Evolutionary conservation across 1,284 basidiomycete genomes (phyloP).

Genomic region (Tremellales sp.): DNA sequence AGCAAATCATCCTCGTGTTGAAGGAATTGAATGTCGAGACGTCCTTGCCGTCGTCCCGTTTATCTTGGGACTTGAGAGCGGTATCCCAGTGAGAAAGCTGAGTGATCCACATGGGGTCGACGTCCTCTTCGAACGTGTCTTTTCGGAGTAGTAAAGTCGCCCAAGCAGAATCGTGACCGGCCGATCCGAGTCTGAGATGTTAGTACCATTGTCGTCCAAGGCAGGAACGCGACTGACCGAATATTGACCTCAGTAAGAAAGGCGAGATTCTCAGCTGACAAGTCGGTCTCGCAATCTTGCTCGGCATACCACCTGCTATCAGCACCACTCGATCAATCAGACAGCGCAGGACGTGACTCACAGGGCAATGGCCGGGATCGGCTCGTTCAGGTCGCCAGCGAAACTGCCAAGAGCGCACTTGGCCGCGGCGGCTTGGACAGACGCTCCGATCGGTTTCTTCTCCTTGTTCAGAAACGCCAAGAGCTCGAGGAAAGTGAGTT

Average conservation of each 20-base stretch:
- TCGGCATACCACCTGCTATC: slow-evolving; percentile 28
- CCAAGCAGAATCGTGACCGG: slow-evolving; percentile 33
- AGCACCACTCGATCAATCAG: neutral
- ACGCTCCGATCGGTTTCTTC: slow-evolving; percentile 10
- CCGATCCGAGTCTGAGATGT: neutral
- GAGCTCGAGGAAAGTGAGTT: slow-evolving; percentile 23
- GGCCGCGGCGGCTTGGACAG: slow-evolving; percentile 24
- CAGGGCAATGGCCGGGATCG: slow-evolving; percentile 28
- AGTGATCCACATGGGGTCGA: slow-evolving; percentile 36
- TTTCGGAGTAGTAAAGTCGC: slow-evolving; percentile 27
- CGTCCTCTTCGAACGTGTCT: slow-evolving; percentile 26
- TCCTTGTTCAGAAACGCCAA: slow-evolving; percentile 33
- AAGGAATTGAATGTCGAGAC: slow-evolving; percentile 28
- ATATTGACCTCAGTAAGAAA: slow-evolving; percentile 34
- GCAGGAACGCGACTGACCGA: slow-evolving; percentile 11
- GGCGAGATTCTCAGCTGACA: slow-evolving; percentile 21
- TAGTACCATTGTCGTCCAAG: neutral
- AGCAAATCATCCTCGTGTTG: slow-evolving; percentile 35
- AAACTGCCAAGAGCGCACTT: slow-evolving; percentile 23
- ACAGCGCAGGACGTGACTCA: neutral
- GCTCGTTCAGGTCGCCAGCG: slow-evolving; percentile 26
- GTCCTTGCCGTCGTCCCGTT: slow-evolving; percentile 16
- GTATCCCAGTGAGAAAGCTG: slow-evolving; percentile 35
- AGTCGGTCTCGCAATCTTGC: slow-evolving; percentile 18
- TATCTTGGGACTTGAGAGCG: slow-evolving; percentile 26